phyloP scores from a whole-genome alignment of 768 basidiomycete genomes.

The Cystobasidium tubakii region DNA sequence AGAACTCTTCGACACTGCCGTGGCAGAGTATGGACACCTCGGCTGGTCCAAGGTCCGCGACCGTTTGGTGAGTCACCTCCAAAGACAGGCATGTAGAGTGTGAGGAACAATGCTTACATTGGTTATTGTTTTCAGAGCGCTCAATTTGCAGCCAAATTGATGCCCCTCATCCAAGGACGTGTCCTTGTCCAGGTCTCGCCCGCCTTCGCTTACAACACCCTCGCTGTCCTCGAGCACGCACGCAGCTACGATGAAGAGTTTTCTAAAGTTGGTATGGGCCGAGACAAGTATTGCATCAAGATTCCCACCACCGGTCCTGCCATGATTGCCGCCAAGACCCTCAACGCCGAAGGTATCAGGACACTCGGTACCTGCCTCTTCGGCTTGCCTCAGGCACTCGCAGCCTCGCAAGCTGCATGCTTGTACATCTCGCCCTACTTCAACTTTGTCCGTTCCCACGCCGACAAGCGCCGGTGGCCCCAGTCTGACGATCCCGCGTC shows the following conservation, averaged over 20 bases:
- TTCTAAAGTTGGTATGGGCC: constrained; percentile 46
- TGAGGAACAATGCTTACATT: constrained; percentile 12
- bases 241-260: constrained; percentile 43
- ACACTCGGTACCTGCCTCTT: constrained; percentile 60
- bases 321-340: constrained; percentile 54
- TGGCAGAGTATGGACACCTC: constrained; percentile 42
- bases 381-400: constrained; percentile 57
- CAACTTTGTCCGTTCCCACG: constrained; percentile 52
- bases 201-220: constrained; percentile 43
- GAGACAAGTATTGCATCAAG: constrained; percentile 58
- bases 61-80: constrained; percentile 20
- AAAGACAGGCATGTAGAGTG: too few species aligned
- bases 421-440: constrained; percentile 58
- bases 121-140: too few species aligned
- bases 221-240: constrained; percentile 43
- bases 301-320: constrained; percentile 59
- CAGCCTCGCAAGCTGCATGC: constrained; percentile 57
- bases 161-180: constrained; percentile 39
- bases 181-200: constrained; percentile 47
- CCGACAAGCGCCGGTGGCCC: constrained; percentile 44
- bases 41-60: constrained; percentile 14
- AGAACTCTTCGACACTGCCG: constrained; percentile 44
- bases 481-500: constrained; percentile 45
- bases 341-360: constrained; percentile 51
- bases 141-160: constrained; percentile 37